Evolutionary conservation across 208 protist species (phyloP).

Genomic region (Angomonas ambiguus): DNA sequence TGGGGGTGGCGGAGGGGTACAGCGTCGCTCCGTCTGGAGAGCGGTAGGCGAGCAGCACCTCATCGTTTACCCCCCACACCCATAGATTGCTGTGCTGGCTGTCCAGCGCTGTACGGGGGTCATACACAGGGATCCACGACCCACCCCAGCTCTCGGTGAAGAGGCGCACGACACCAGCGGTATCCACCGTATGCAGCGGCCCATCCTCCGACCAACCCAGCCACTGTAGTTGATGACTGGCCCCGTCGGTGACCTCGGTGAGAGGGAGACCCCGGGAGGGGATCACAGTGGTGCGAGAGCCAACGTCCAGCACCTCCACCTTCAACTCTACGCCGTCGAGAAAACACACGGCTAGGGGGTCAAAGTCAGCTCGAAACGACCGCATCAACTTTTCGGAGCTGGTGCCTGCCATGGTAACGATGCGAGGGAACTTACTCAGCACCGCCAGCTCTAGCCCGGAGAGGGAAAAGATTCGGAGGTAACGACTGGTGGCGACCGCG

Average conservation of each 20-base stretch:
- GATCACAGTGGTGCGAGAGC: constrained; percentile 35
- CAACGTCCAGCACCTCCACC: constrained; percentile 78
- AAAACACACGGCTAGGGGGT: constrained; percentile 70
- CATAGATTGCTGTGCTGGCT: constrained; percentile 40
- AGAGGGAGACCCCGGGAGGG: constrained; percentile 46
- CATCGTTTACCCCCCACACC: constrained; percentile 63
- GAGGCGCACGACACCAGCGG: constrained; percentile 79
- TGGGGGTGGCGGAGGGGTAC: constrained; percentile 71
- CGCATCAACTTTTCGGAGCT: constrained; percentile 59
- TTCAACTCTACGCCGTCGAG: constrained; percentile 36
- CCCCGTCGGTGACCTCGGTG: constrained; percentile 39
- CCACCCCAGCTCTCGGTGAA: constrained; percentile 76
- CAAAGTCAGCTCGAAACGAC: constrained; percentile 54
- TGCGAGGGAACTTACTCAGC: constrained; percentile 68
- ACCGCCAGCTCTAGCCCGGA: constrained; percentile 80
- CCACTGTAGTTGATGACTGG: constrained; percentile 77
- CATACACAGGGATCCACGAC: constrained; percentile 76
- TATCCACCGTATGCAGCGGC: constrained; percentile 74
- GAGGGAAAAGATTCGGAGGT: constrained; percentile 78
- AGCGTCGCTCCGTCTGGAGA: constrained; percentile 44
- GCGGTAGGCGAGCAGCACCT: constrained; percentile 57
- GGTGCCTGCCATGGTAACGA: constrained; percentile 79
- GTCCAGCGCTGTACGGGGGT: constrained; percentile 34
- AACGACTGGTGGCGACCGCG: constrained; percentile 70
- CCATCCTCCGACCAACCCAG: constrained; percentile 86